phyloP scores from a whole-genome alignment of 768 basidiomycete genomes.

The Trametes cinnabarina region DNA sequence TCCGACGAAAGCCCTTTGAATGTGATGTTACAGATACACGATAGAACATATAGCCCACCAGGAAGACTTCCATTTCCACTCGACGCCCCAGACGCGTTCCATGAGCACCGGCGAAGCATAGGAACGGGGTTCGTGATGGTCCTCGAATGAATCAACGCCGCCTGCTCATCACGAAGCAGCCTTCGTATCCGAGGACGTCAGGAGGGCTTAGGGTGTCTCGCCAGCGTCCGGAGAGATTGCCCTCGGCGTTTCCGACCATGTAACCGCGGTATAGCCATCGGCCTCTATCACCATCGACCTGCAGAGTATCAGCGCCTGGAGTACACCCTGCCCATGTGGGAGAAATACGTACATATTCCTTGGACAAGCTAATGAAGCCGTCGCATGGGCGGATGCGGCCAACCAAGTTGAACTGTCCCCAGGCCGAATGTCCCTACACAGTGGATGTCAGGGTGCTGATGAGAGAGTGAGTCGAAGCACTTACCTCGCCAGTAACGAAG shows the following conservation, averaged over 20 bases:
- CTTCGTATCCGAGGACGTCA: slow-evolving; percentile 74
- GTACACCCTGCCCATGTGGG: slow-evolving; percentile 24
- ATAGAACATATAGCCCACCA: too few relatives aligned
- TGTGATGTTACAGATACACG: too few relatives aligned
- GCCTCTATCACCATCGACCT: slow-evolving; percentile 74
- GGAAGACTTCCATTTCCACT: too few relatives aligned
- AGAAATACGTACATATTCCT: slow-evolving; percentile 65
- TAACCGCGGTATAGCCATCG: slow-evolving; percentile 87
- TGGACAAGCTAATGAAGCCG: slow-evolving; percentile 77
- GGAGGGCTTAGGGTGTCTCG: slow-evolving; percentile 74
- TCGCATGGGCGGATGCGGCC: slow-evolving; percentile 82
- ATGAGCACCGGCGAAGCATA: too few relatives aligned
- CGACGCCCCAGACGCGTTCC: too few relatives aligned
- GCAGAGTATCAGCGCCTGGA: not conserved
- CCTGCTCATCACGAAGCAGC: slow-evolving; percentile 75
- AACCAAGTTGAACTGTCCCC: slow-evolving; percentile 81
- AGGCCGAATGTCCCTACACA: slow-evolving; percentile 80
- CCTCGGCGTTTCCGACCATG: slow-evolving; percentile 65
- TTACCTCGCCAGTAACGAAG: slow-evolving; percentile 73
- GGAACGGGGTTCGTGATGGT: too few relatives aligned
- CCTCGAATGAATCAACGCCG: slow-evolving; percentile 41
- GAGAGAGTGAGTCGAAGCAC: not conserved
- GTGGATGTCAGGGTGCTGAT: too few relatives aligned
- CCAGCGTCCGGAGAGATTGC: slow-evolving; percentile 82
- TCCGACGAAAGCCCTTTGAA: too few relatives aligned